Evolutionary conservation across 1,284 basidiomycete genomes (phyloP).

Genomic region (Laetiporus sulphureus): DNA sequence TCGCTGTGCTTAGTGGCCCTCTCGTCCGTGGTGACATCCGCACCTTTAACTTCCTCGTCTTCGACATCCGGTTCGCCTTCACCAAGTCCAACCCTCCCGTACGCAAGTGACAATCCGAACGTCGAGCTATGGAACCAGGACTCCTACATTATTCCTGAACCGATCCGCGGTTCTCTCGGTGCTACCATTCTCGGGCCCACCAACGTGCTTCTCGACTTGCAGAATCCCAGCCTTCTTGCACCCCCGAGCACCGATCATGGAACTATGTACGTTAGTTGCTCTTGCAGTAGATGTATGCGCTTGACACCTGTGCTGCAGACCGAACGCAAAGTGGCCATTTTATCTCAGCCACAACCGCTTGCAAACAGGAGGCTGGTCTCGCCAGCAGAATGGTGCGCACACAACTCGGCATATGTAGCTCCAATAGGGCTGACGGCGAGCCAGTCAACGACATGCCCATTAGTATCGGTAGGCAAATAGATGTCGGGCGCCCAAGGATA

Average conservation of each 20-base stretch:
- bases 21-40: background rate
- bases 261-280: conserved; percentile 36
- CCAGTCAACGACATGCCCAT: conserved; percentile 54
- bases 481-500: background rate
- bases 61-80: conserved; percentile 1
- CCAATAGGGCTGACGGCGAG: background rate
- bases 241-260: conserved; percentile 65
- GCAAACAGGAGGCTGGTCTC: conserved; percentile 68
- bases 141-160: conserved; percentile 23
- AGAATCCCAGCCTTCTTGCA: conserved; percentile 58
- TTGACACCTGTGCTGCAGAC: conserved; percentile 22
- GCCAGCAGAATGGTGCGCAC: conserved; percentile 54
- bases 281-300: conserved; percentile 14
- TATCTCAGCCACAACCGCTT: conserved; percentile 62
- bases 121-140: conserved; percentile 30
- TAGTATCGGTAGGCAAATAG: conserved; percentile 35
- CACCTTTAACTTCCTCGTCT: background rate
- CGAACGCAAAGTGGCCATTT: conserved; percentile 70
- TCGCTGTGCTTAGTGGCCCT: background rate
- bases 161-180: conserved; percentile 39
- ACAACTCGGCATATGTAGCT: background rate
- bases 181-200: conserved; percentile 50
- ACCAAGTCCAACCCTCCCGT: conserved; percentile 33
- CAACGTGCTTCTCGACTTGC: conserved; percentile 42
- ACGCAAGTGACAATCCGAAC: conserved; percentile 49